Evolutionary conservation across 1,284 basidiomycete genomes (phyloP), one percentile per base, ranked within the genome.

Genomic region (Afroboletus lepidellus): DNA sequence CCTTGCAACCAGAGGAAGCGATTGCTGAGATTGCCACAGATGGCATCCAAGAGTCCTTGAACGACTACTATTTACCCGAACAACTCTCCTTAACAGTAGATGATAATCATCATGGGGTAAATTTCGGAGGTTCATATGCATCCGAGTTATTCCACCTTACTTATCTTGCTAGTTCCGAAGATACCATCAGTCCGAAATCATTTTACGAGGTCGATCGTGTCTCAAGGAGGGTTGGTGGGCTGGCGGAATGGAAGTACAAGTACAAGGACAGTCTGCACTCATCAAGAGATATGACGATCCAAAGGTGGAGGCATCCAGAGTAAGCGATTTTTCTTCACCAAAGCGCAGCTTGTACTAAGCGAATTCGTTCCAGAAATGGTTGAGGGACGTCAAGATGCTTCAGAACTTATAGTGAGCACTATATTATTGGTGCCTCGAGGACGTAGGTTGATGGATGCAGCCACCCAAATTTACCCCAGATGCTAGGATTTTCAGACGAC

Each of bases 401-500:
- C 76, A 77, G 54, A 74, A 74, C 51, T 54, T 80, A 18, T 76
- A 74, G 79, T 79, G 50, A 48, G 76, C 63, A 30, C 18, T 1
- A 9, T 24, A 20, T 30, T 8, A 7, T 41, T 32, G 23, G 3
- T 37, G 8, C 29, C 51, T 44, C 18, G 33, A 33, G 48, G 16
- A 51, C 18, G 11, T 12, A 3, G 13, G 18, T 20, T 32, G 27
- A 50, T 8, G 15, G 24, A 18, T 50, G 29, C 46, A 81, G 80
- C 54, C 80, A 81, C 50, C 77, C 78, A 13, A 80, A 77, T 59
- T 61, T 81, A 15, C 79, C 80, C 0, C 78, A 81, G 59, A 73
- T 81, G 69, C 57, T 78, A 8, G 80, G 79, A 1, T 78, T 77
- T 56, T 81, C 80, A 0, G 65, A 73, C n/a, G 74, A 75, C 20